Evolutionary conservation across 1,139 yeast species (phyloP).

Genomic region (Keqinozyma sinolaborantium): DNA sequence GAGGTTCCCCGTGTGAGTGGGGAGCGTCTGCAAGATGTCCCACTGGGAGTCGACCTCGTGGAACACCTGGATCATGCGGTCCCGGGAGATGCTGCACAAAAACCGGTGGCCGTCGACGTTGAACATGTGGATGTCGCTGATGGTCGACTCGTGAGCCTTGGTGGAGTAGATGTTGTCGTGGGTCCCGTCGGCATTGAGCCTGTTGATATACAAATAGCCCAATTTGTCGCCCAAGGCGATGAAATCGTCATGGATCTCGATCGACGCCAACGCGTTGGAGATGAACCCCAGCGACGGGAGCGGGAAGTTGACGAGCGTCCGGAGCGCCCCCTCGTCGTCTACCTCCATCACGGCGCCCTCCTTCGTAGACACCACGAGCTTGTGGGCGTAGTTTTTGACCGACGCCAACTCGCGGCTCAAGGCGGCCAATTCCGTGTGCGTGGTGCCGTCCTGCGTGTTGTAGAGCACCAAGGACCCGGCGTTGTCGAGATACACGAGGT

Average conservation of each 20-base stretch:
- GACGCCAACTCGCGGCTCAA: conserved; percentile 36
- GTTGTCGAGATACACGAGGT: conserved; percentile 26
- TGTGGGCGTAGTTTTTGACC: conserved; percentile 25
- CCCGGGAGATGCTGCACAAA: conserved; percentile 51
- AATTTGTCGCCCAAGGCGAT: conserved; percentile 45
- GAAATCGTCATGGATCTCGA: conserved; percentile 17
- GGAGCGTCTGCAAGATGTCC: conserved; percentile 55
- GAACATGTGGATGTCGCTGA: conserved; percentile 41
- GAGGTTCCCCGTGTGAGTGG: conserved; percentile 56
- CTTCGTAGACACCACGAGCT: conserved; percentile 37
- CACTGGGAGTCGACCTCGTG: conserved; percentile 24
- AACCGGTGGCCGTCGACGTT: conserved; percentile 18
- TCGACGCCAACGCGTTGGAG: conserved; percentile 22
- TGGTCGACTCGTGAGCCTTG: conserved; percentile 49
- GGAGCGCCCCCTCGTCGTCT: conserved; percentile 10
- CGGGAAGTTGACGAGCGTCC: conserved; percentile 12
- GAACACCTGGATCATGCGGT: conserved; percentile 60
- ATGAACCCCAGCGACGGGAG: conserved; percentile 26
- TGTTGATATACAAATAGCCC: conserved; percentile 34
- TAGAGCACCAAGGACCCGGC: conserved; percentile 27
- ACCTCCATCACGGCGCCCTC: conserved; percentile 32
- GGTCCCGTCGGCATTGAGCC: conserved; percentile 6
- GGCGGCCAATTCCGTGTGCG: conserved; percentile 25
- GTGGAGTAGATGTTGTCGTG: conserved; percentile 14
- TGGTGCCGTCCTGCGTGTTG: conserved; percentile 9